These are phyloP conservation scores for Kuraishia ogatae DNA, from an alignment of 805 yeast genomes.

Conservation along the genomic window DNA sequence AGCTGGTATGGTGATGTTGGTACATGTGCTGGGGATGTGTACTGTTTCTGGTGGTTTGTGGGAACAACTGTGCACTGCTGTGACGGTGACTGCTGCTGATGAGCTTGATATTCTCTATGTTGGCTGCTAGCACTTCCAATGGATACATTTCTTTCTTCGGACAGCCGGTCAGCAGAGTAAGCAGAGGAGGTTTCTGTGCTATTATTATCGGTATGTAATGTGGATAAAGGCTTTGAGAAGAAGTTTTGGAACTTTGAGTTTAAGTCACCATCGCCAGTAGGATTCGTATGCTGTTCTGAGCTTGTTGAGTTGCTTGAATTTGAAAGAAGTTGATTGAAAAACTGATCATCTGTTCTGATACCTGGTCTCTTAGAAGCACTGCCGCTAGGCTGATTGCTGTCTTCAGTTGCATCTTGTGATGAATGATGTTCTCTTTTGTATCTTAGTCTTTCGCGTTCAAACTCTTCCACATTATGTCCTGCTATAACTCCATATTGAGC, in stretches of 20 bases:
- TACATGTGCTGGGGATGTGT: background rate
- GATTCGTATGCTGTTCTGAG: background rate
- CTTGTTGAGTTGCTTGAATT: background rate
- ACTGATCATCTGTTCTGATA: background rate
- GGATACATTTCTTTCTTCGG: background rate
- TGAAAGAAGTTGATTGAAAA: background rate
- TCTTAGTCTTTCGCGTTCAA: conserved; percentile 18
- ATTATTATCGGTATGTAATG: background rate
- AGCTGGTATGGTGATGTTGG: background rate
- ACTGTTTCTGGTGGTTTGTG: background rate
- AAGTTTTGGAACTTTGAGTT: background rate
- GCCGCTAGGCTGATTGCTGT: background rate
- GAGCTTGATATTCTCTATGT: background rate
- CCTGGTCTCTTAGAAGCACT: background rate
- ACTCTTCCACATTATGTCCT: conserved; percentile 17
- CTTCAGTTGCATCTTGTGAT: background rate
- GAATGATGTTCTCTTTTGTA: conserved; percentile 8
- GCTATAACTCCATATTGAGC: conserved; percentile 15
- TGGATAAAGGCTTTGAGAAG: background rate
- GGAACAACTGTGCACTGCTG: background rate
- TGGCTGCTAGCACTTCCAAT: background rate
- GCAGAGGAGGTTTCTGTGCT: background rate
- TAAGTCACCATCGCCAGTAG: background rate
- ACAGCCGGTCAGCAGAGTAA: background rate
- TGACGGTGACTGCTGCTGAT: background rate